Conservation (phyloP, 345 rosid genomes). For the Theobroma cacao region DNA sequence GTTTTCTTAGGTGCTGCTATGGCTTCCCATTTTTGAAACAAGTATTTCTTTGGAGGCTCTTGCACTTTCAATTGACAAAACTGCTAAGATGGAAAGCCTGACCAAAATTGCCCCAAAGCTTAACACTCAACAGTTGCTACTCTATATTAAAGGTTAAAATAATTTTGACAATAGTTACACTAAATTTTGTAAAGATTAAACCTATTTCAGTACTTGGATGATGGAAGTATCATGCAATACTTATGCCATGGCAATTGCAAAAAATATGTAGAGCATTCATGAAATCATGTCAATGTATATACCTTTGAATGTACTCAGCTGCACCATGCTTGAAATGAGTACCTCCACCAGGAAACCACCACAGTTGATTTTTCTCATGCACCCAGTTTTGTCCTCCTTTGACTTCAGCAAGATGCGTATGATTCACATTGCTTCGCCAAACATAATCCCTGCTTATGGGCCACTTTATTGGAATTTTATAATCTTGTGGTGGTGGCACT, state of each 20-base stretch:
- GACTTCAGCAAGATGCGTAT: conserved; percentile 77
- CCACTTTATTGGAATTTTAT: conserved; percentile 85
- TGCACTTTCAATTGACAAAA: not conserved
- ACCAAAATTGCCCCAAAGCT: not conserved
- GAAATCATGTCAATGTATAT: conserved; percentile 4
- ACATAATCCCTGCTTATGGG: conserved; percentile 84
- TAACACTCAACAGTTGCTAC: not conserved
- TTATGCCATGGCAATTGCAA: not conserved
- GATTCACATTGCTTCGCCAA: conserved; percentile 96
- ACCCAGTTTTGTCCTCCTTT: conserved; percentile 99
- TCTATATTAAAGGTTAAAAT: not conserved
- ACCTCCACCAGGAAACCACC: conserved; percentile 99
- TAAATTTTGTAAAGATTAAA: not conserved
- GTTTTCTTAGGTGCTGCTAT: not conserved
- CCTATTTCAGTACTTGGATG: conserved; percentile 2
- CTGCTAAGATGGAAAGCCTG: not conserved
- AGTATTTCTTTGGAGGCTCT: not conserved
- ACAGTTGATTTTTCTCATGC: conserved; percentile 61
- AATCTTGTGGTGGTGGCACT: conserved; percentile 86
- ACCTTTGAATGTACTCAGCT: conserved; percentile 88
- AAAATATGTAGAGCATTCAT: not conserved
- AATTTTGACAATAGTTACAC: not conserved
- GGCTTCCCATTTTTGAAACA: not conserved
- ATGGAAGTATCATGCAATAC: not conserved
- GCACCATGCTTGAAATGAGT: conserved; percentile 98